These are phyloP conservation scores for Melocanna baccifera DNA, from an alignment of 176 grass and related monocot species.

Conservation along the genomic window DNA sequence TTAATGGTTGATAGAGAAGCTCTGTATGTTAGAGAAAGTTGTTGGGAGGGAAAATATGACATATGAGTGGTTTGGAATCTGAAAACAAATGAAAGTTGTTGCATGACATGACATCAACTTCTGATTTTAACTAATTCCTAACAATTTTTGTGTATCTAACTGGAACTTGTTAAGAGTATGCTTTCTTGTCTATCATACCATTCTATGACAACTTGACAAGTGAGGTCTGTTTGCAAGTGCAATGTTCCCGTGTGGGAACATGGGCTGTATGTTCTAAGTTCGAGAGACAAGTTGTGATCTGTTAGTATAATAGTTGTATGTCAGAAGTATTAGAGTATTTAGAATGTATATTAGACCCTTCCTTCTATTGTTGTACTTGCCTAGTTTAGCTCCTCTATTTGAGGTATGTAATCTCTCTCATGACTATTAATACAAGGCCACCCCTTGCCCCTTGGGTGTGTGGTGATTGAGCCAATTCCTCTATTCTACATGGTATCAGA, in stretches of 20 bases:
- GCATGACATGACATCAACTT: background rate
- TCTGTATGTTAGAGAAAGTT: conserved; percentile 33
- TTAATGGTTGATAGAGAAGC: conserved; percentile 27
- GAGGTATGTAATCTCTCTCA: no score
- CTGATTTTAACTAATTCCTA: conserved; percentile 14
- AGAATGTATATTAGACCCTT: no score
- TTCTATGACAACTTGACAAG: conserved; percentile 10
- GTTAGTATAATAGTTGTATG: background rate
- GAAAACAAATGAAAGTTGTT: conserved; percentile 28
- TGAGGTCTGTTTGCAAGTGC: background rate
- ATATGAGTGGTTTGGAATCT: conserved; percentile 10
- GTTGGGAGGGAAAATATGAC: conserved; percentile 11
- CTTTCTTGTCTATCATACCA: background rate
- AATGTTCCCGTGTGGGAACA: background rate
- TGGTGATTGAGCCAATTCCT: no score
- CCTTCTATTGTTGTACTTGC: no score
- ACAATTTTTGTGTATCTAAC: background rate
- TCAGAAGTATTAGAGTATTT: no score
- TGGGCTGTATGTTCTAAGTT: background rate
- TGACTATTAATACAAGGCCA: no score
- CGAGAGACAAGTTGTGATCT: background rate
- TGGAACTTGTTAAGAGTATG: background rate
- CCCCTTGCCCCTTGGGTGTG: no score
- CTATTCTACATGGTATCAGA: no score
- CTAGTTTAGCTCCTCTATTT: no score